Conservation (phyloP, 805 yeast genomes). For the Saccharomycopsis vini region DNA sequence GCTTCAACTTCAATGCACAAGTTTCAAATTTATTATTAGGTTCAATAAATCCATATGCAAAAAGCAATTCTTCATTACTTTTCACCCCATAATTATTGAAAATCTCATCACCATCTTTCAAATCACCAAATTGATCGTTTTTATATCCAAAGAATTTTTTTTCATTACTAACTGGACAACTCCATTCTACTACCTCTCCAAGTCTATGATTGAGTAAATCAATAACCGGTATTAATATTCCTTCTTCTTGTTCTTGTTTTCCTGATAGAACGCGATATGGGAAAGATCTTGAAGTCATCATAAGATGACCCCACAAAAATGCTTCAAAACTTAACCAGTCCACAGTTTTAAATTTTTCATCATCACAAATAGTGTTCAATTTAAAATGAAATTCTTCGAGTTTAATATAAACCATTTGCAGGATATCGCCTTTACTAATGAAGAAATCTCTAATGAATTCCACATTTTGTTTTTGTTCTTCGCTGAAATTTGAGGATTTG, state of each 20-base stretch:
- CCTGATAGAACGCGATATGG: constrained; percentile 38
- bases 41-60: constrained; percentile 75
- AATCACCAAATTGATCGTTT: constrained; percentile 2
- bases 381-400: constrained; percentile 30
- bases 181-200: constrained; percentile 58
- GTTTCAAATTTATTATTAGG: constrained; percentile 48
- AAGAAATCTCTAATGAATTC: constrained; percentile 2
- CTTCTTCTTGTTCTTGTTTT: constrained; percentile 28
- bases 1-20: constrained; percentile 53
- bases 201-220: constrained; percentile 74
- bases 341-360: constrained; percentile 18
- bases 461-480: background rate
- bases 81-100: constrained; percentile 83
- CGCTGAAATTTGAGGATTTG: background rate
- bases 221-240: constrained; percentile 68
- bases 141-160: constrained; percentile 15
- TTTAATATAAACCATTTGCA: constrained; percentile 1
- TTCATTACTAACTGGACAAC: background rate
- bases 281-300: constrained; percentile 72
- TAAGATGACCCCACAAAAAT: constrained; percentile 68
- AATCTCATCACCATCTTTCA: constrained; percentile 38
- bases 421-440: constrained; percentile 2
- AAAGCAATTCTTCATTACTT: constrained; percentile 72
- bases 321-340: constrained; percentile 60
- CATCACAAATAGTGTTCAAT: constrained; percentile 21